Base-by-base conservation (phyloP, 208 protist genomes). In the Strigomonas oncopelti region DNA sequence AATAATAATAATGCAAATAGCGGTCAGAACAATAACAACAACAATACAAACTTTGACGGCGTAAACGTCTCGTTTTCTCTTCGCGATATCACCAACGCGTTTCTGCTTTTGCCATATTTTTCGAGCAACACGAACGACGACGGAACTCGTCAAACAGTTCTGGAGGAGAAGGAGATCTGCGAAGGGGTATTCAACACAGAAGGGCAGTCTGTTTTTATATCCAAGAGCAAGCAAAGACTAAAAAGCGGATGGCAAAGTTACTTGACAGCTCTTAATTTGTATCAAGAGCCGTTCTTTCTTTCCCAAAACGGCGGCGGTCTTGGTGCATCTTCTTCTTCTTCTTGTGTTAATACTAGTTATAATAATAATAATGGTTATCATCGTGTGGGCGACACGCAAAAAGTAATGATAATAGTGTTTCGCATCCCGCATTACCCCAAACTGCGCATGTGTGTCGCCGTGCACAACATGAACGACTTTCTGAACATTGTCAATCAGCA, bases 381-480 rank as follows among this genome's bases (percentile, higher is more conserved):
- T n/a, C n/a, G n/a, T n/a, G n/a, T 42, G 34, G 34, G 7, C 7
- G 34, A 42, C 4, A 11, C 34, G 34, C 34, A 42, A 42, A 4
- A 11, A 61, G 81, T 81, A 0, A 80, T 92, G 38, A 76, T 92
- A 28, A 73, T 87, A 51, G 72, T 87, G 9, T 46, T 92, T 11
- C 83, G 80, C 22, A 83, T 92, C 48, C 83, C 86, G 16, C 83
- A 87, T 58, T 61, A 70, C 8, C 83, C 80, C 45, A 67, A 81
- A 38, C 75, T 92, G 61, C 84, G 83, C 42, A 78, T 92, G 46
- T 85, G 80, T 53, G 72, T 88, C 20, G 86, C 83, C 0, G 62
- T 92, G 14, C 86, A 88, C 67, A 83, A 87, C 72, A 36, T 92
- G 29, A 74, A 87, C 59, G 86, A 92, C 63, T 74, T 92, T 20